phyloP scores from a whole-genome alignment of 257 asterid species.

The Nicotiana tabacum region DNA sequence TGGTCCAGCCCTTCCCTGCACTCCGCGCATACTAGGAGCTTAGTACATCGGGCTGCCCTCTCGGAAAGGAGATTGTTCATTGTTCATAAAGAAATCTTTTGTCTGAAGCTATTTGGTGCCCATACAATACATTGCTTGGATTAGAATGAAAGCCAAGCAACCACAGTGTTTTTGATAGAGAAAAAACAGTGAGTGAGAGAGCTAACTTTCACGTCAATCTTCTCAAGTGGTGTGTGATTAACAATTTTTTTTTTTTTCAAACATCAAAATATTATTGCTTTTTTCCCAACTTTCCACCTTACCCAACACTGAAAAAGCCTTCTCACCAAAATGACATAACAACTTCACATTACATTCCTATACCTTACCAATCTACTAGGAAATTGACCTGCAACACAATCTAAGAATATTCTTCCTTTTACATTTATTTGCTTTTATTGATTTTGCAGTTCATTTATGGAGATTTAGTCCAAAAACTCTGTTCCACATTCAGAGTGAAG shows the following conservation, averaged over 20 bases:
- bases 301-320: slow-evolving; percentile 30
- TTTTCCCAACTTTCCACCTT: slow-evolving; percentile 16
- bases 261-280: slow-evolving; percentile 8
- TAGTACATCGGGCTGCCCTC: too few relatives aligned
- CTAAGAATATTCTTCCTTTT: slow-evolving; percentile 29
- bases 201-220: slow-evolving; percentile 36
- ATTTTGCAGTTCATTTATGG: not conserved
- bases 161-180: slow-evolving; percentile 16
- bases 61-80: not conserved
- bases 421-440: slow-evolving; percentile 9
- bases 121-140: slow-evolving; percentile 30
- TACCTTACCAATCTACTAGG: slow-evolving; percentile 13
- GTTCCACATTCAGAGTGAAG: not conserved
- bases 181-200: slow-evolving; percentile 7
- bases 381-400: slow-evolving; percentile 21
- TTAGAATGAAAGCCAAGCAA: slow-evolving; percentile 28
- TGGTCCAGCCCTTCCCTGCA: too few relatives aligned
- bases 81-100: not conserved
- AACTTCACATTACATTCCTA: slow-evolving; percentile 16
- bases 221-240: slow-evolving; percentile 9
- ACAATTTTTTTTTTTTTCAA: not conserved
- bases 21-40: rapidly evolving
- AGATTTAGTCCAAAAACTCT: not conserved
- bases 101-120: not conserved
- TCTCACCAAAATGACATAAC: slow-evolving; percentile 25